These are phyloP conservation scores for Bocquillonia castaneifolia DNA, from an alignment of 441 rosid species.

Conservation along the genomic window DNA sequence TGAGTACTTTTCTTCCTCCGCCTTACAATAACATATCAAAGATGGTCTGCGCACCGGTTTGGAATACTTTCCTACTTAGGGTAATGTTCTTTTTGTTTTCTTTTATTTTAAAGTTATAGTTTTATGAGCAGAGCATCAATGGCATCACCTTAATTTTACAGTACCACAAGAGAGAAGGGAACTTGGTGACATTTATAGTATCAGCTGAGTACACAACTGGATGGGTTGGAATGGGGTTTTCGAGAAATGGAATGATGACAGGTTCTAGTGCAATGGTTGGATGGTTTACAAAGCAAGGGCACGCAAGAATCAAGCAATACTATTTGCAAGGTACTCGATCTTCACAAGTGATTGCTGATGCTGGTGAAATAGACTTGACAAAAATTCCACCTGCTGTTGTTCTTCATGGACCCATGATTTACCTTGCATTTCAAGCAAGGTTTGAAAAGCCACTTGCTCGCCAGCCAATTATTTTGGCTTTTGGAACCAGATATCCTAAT, in stretches of 20 bases:
- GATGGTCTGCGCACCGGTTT: slow-evolving; percentile 58
- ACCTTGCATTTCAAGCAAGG: slow-evolving; percentile 72
- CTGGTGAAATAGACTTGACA: slow-evolving; percentile 71
- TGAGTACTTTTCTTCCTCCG: slow-evolving; percentile 62
- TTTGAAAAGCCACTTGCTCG: slow-evolving; percentile 42
- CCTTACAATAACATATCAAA: slow-evolving; percentile 69
- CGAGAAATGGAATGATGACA: slow-evolving; percentile 77
- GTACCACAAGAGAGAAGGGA: slow-evolving; percentile 65
- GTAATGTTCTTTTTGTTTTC: slow-evolving; percentile 33
- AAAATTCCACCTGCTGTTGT: slow-evolving; percentile 70
- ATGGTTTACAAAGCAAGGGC: slow-evolving; percentile 77
- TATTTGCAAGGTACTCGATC: slow-evolving; percentile 56
- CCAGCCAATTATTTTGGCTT: slow-evolving; percentile 67
- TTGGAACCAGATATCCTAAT: slow-evolving; percentile 52
- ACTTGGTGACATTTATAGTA: slow-evolving; percentile 57
- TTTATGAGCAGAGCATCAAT: neutral
- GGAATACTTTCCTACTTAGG: slow-evolving; percentile 77
- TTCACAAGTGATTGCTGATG: slow-evolving; percentile 60
- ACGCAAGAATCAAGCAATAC: slow-evolving; percentile 65
- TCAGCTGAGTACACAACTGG: slow-evolving; percentile 81
- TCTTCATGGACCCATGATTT: slow-evolving; percentile 67
- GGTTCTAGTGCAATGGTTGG: slow-evolving; percentile 94
- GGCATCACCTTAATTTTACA: slow-evolving; percentile 21
- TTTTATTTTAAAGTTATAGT: neutral
- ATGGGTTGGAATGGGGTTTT: slow-evolving; percentile 93